phyloP scores from a whole-genome alignment of 139 green algal species.

The Micractinium conductrix region DNA sequence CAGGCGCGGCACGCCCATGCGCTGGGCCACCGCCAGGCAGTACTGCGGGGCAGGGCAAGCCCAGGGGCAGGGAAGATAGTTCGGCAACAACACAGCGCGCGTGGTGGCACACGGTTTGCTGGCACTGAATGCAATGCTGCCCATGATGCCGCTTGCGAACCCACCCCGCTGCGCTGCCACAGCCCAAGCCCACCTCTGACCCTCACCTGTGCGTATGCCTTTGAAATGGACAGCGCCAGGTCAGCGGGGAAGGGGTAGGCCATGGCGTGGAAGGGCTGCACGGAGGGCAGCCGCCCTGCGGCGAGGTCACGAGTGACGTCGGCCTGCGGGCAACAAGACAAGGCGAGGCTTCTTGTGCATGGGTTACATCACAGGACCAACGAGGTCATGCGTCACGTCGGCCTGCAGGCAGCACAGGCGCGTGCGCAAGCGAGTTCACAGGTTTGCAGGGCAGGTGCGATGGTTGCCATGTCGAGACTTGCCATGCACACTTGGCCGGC shows the following conservation, averaged over 20 bases:
- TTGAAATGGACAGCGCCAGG: slow-evolving; percentile 70
- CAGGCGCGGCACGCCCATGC: slow-evolving; percentile 56
- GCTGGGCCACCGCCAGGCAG: slow-evolving; percentile 55
- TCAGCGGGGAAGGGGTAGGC: slow-evolving; percentile 83
- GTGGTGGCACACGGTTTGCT: too few relatives aligned
- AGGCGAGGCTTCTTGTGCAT: too few relatives aligned
- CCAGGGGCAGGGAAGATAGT: neutral
- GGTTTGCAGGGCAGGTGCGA: too few relatives aligned
- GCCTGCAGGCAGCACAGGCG: too few relatives aligned
- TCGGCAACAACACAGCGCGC: neutral
- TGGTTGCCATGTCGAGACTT: too few relatives aligned
- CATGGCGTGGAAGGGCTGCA: slow-evolving; percentile 96
- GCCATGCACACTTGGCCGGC: too few relatives aligned
- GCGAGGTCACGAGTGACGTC: slow-evolving; percentile 71
- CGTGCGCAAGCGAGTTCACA: too few relatives aligned
- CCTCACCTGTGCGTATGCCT: slow-evolving; percentile 56
- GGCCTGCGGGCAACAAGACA: slow-evolving; percentile 44
- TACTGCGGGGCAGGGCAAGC: slow-evolving; percentile 25
- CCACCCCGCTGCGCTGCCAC: neutral
- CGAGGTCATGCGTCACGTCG: too few relatives aligned
- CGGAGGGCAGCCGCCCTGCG: slow-evolving; percentile 66
- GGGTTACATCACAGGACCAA: too few relatives aligned
- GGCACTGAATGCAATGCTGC: too few relatives aligned
- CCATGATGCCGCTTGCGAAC: neutral
- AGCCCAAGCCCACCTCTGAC: neutral